Evolutionary conservation across 2,329 filamentous ascomycete species (phyloP).

Genomic region (Apiospora rasikravindrae): DNA sequence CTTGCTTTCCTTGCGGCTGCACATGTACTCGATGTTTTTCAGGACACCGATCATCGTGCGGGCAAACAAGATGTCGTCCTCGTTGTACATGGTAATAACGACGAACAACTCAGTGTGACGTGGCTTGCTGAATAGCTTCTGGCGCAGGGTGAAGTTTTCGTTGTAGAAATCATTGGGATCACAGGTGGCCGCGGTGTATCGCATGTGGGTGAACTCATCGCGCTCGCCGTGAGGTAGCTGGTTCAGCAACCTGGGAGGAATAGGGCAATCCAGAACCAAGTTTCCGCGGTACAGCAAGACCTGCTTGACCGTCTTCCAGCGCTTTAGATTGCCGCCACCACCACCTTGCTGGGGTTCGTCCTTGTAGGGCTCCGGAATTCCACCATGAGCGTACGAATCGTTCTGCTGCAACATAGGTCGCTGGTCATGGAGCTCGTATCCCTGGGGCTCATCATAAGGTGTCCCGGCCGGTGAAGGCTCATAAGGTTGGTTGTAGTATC

Average conservation of each 20-base stretch:
- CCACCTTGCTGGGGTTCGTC: constrained; percentile 52
- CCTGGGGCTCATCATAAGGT: constrained; percentile 64
- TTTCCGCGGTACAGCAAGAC: constrained; percentile 98
- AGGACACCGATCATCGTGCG: constrained; percentile 98
- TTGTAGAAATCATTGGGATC: constrained; percentile 93
- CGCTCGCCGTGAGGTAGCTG: constrained; percentile 90
- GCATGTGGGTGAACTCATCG: constrained; percentile 93
- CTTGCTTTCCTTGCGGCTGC: constrained; percentile 85
- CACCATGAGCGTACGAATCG: constrained; percentile 47
- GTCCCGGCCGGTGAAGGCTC: constrained; percentile 64
- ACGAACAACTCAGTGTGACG: constrained; percentile 96
- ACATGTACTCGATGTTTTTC: constrained; percentile 98
- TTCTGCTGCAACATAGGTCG: constrained; percentile 77
- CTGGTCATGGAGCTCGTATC: constrained; percentile 73
- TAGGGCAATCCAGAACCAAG: constrained; percentile 93
- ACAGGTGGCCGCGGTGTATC: constrained; percentile 97
- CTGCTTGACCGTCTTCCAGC: constrained; percentile 99
- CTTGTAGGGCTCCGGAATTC: constrained; percentile 47
- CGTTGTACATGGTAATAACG: constrained; percentile 99
- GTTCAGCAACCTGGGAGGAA: constrained; percentile 85
- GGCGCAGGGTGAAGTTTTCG: constrained; percentile 88
- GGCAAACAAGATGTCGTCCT: constrained; percentile 95
- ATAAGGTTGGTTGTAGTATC: constrained; percentile 85
- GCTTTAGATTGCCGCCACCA: constrained; percentile 69
- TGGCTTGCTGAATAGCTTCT: constrained; percentile 82